Conservation (phyloP, 2,329 filamentous ascomycete genomes). For the Ophiostoma populinum region DNA sequence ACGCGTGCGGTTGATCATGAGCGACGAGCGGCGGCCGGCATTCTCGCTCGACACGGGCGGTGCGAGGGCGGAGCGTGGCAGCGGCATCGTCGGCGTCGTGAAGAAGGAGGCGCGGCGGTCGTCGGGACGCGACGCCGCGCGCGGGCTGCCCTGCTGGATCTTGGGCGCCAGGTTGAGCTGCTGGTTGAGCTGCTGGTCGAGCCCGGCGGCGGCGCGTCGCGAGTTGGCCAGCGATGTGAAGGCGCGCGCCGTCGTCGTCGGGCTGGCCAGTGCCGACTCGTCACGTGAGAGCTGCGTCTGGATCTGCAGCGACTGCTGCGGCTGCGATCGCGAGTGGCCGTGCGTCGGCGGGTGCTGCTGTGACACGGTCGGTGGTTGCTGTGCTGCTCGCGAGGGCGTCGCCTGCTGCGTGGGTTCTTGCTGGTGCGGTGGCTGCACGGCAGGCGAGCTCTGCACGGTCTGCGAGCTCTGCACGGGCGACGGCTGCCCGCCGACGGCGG, state of each 20-base stretch:
- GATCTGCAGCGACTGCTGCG: background rate
- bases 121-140: constrained; percentile 24
- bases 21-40: constrained; percentile 33
- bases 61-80: constrained; percentile 24
- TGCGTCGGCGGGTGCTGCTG: background rate
- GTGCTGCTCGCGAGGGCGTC: background rate
- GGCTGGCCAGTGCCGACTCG: constrained; percentile 9
- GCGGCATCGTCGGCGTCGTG: constrained; percentile 25
- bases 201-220: constrained; percentile 5
- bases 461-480: too few species aligned
- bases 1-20: constrained; percentile 25
- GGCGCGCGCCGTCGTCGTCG: constrained; percentile 5
- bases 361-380: too few species aligned
- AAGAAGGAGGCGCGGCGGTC: constrained; percentile 33
- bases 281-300: constrained; percentile 11
- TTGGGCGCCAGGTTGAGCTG: constrained; percentile 15
- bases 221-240: constrained; percentile 7
- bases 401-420: constrained; percentile 5
- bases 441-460: background rate
- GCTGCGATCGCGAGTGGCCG: background rate
- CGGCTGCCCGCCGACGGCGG: too few species aligned
- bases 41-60: constrained; percentile 25
- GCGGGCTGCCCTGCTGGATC: constrained; percentile 17
- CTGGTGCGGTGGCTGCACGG: background rate
- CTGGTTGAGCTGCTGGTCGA: background rate